Conservation (phyloP, 202 grass and related monocot species). For the Zoysia matrella region DNA sequence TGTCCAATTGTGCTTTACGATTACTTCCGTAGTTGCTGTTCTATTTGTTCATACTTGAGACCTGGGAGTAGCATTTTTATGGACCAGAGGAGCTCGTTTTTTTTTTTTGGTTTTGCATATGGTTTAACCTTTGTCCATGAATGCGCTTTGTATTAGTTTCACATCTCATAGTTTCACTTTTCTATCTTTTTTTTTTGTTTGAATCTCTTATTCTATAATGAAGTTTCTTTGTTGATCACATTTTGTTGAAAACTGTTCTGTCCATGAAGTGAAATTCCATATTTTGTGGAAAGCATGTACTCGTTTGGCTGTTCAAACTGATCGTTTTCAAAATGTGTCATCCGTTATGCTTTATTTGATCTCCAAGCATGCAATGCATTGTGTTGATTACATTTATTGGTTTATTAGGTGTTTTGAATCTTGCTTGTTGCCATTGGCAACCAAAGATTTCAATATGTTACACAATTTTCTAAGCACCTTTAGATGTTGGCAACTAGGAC, state of each 20-base stretch:
- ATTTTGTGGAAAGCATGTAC: not conserved
- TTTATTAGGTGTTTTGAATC: conserved; percentile 4
- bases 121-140: not conserved
- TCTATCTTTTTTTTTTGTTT: conserved; percentile 19
- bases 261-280: not conserved
- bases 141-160: not conserved
- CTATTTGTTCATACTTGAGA: conserved; percentile 25
- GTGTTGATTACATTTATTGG: not conserved
- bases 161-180: not conserved
- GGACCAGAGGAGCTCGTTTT: not conserved
- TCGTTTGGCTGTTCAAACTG: not conserved
- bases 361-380: not conserved
- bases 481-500: not conserved
- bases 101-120: conserved; percentile 13
- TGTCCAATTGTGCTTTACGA: not conserved
- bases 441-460: not conserved
- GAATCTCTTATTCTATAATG: not conserved
- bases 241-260: conserved; percentile 22
- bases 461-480: not conserved
- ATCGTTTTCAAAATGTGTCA: not conserved
- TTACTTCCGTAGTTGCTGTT: not conserved
- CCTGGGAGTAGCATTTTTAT: conserved; percentile 24
- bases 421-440: not conserved
- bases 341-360: not conserved
- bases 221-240: not conserved